phyloP scores from a whole-genome alignment of 345 rosid species.

The Combretum micranthum region DNA sequence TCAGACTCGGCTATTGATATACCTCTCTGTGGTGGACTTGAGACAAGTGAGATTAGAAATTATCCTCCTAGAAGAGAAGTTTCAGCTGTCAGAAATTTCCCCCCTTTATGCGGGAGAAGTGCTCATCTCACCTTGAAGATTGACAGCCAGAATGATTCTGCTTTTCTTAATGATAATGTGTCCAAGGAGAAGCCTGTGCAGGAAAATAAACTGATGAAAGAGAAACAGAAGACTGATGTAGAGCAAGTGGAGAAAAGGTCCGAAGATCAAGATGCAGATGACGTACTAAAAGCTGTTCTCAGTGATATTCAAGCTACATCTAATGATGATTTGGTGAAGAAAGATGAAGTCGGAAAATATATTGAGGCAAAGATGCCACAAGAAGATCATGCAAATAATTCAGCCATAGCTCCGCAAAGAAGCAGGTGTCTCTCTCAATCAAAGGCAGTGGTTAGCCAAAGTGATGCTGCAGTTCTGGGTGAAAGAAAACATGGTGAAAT shows the following conservation, averaged over 20 bases:
- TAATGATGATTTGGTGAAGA: constrained; percentile 12
- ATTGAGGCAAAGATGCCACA: constrained; percentile 8
- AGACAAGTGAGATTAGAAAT: constrained; percentile 15
- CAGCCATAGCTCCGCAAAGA: constrained; percentile 8
- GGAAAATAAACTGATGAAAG: constrained; percentile 6
- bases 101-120: constrained; percentile 42
- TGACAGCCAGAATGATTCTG: constrained; percentile 7
- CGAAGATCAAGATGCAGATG: constrained; percentile 12
- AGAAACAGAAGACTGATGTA: constrained; percentile 12
- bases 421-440: constrained; percentile 7
- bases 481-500: constrained; percentile 18
- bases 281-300: constrained; percentile 1
- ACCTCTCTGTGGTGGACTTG: constrained; percentile 1
- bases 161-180: constrained; percentile 12
- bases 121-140: constrained; percentile 17
- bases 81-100: constrained; percentile 44
- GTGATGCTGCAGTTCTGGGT: constrained; percentile 9
- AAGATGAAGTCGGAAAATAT: constrained; percentile 12
- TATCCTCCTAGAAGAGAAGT: constrained; percentile 43
- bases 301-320: constrained; percentile 14
- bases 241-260: constrained; percentile 14
- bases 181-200: constrained; percentile 11
- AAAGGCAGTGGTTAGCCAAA: constrained; percentile 3
- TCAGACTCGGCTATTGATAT: not conserved
- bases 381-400: constrained; percentile 10